These are phyloP conservation scores for Penicillium coffeae DNA, from an alignment of 495 filamentous ascomycete genomes.

Conservation along the genomic window DNA sequence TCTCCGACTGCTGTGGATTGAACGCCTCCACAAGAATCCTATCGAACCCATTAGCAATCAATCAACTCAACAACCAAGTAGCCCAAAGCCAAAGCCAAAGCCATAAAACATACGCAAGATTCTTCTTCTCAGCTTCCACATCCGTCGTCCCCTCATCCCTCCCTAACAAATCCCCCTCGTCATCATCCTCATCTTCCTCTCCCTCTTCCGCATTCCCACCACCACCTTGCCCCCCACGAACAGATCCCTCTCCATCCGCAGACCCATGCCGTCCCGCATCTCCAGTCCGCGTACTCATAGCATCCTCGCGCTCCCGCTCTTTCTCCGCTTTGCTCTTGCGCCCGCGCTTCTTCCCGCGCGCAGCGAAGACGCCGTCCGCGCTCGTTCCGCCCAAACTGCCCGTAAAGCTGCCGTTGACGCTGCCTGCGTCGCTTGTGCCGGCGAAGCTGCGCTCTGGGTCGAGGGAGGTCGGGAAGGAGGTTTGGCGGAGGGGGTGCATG, in stretches of 20 bases:
- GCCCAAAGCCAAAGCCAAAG: too few relatives aligned
- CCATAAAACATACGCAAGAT: constrained; percentile 58
- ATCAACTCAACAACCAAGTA: too few relatives aligned
- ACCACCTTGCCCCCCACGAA: constrained; percentile 42
- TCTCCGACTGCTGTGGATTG: constrained; percentile 60
- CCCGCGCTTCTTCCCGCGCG: constrained; percentile 57
- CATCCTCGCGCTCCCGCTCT: constrained; percentile 47
- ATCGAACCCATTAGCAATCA: too few relatives aligned
- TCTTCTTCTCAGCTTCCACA: constrained; percentile 67
- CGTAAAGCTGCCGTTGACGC: constrained; percentile 61
- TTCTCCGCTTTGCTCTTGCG: constrained; percentile 60
- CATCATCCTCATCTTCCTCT: constrained; percentile 63
- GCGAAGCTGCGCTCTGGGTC: constrained; percentile 60
- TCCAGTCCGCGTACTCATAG: constrained; percentile 44
- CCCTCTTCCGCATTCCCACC: constrained; percentile 54
- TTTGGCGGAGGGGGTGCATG: constrained; percentile 79
- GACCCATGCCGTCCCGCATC: constrained; percentile 44
- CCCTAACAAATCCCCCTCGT: constrained; percentile 59
- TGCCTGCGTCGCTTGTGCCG: constrained; percentile 61
- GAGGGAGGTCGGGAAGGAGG: constrained; percentile 70
- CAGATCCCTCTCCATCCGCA: constrained; percentile 39
- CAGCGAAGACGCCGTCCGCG: constrained; percentile 39
- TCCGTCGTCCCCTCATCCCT: constrained; percentile 57
- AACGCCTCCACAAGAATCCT: constrained; percentile 69
- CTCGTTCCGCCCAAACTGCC: constrained; percentile 53